Base-by-base conservation (phyloP, 2,329 filamentous ascomycete species). In the Emmonsiellopsis sp. region DNA sequence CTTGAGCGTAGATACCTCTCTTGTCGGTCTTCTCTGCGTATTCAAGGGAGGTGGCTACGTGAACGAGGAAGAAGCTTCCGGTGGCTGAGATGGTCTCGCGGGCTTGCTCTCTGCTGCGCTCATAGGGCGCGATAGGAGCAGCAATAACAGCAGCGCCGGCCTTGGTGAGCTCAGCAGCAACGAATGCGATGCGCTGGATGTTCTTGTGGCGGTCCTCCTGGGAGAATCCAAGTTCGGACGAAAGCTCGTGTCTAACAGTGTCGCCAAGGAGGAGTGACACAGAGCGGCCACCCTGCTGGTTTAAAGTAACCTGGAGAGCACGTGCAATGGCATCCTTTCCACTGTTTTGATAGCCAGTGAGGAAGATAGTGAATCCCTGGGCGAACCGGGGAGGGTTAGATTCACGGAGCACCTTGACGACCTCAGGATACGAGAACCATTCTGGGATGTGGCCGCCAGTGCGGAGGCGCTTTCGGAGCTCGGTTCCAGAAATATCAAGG, bases 361-460 rank as follows among this genome's bases (percentile, higher is more conserved):
- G 80, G 84, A 98, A 96, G 73, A 98, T 82, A 59, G 93, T 97
- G 82, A 98, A 98, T 59, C 93, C 93, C 79, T 98, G 94, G 67
- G 86, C 82, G 64, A 83, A 85, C 62, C 93, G 87, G 50, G 94
- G 84, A 49, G 92, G 93, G 79, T 97, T 93, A 63, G 92, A 95
- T 78, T 98, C 91, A 66, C 93, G 86, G 58, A 98, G 86, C 49
- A 97, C 93, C 73, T 84, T 85, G 75, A 98, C 93, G 63, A 98
- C 93, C 78, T 98, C 93, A 58, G 93, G 92, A 79, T 98, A 98
- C 34, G 93, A 97, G 82, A 98, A 98, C 93, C 93, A 98, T 74
- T 94, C 90, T 63, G 93, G 93, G 64, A 98, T 98, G 63, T 95
- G 89, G 65, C 88, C 88, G 63, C 93, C 93, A 57, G 87, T 94